phyloP scores from a whole-genome alignment of 1,139 yeast genomes.

The Candida tropicalis region DNA sequence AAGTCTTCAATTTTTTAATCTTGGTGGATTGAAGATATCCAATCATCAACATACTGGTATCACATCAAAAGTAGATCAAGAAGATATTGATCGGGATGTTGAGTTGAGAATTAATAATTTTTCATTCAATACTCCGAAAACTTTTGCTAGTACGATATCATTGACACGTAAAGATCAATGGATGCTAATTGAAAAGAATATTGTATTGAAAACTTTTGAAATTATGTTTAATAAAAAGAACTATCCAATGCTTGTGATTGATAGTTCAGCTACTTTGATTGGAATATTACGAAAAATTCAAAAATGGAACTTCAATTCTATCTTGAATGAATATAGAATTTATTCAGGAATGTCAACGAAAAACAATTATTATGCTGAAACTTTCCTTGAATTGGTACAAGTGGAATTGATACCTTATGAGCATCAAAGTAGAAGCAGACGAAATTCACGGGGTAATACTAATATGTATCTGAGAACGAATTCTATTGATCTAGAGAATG shows the following conservation, averaged over 20 bases:
- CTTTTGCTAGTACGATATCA: constrained; percentile 1
- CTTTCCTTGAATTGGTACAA: constrained; percentile 72
- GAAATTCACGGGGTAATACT: constrained; percentile 9
- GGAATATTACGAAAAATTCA: constrained; percentile 82
- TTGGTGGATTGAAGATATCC: constrained; percentile 48
- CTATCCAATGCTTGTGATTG: constrained; percentile 75
- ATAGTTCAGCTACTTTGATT: constrained; percentile 75
- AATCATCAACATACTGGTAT: constrained; percentile 43
- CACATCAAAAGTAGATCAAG: constrained; percentile 12
- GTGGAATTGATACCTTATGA: constrained; percentile 53
- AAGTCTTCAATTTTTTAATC: constrained; percentile 44
- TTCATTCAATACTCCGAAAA: constrained; percentile 5
- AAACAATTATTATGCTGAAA: constrained; percentile 75
- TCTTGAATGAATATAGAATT: constrained; percentile 81
- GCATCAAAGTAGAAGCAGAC: constrained; percentile 15
- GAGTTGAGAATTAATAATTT: constrained; percentile 1
- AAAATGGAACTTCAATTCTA: constrained; percentile 85
- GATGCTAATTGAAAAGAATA: constrained; percentile 67
- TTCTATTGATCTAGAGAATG: constrained; percentile 11
- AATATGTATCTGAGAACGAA: constrained; percentile 4
- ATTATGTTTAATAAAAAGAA: constrained; percentile 63
- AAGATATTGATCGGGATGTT: constrained; percentile 22
- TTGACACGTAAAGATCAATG: constrained; percentile 51
- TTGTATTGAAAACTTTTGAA: constrained; percentile 60
- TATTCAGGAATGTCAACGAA: constrained; percentile 68